Evolutionary conservation across 2,329 filamentous ascomycete species (phyloP).

Genomic region (Aspergillus jensenii): DNA sequence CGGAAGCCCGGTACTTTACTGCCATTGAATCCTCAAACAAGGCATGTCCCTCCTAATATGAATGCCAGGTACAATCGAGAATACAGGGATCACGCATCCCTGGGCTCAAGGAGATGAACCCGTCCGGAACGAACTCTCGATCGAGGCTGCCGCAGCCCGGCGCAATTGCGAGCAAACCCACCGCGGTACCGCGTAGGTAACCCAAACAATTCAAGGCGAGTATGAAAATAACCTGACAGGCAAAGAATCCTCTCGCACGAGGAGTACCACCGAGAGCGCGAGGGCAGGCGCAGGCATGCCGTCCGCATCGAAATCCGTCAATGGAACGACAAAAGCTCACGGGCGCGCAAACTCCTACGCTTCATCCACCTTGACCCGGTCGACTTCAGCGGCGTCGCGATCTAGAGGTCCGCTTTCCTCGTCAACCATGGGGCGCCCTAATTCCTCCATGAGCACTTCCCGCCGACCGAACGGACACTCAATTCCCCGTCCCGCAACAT

Average conservation of each 20-base stretch:
- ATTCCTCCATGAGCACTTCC: conserved; percentile 51
- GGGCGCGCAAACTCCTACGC: conserved; percentile 36
- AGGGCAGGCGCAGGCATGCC: conserved; percentile 25
- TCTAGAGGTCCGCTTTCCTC: conserved; percentile 53
- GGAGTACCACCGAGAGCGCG: conserved; percentile 49
- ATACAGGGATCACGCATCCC: conserved; percentile 33
- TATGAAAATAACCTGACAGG: conserved; percentile 27
- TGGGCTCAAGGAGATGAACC: conserved; percentile 51
- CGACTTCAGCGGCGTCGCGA: conserved; percentile 45
- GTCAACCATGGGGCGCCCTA: conserved; percentile 57
- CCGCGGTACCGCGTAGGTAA: conserved; percentile 42
- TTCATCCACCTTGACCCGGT: conserved; percentile 38
- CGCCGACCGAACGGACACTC: conserved; percentile 48
- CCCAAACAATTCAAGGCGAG: conserved; percentile 11
- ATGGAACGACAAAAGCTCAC: conserved; percentile 45
- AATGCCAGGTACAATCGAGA: conserved; percentile 26
- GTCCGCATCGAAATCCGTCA: conserved; percentile 29
- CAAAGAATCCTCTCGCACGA: conserved; percentile 47
- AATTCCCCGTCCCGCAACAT: conserved; percentile 42
- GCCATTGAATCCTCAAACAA: not conserved
- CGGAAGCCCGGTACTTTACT: conserved; percentile 30
- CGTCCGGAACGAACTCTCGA: conserved; percentile 54
- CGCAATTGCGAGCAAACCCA: conserved; percentile 48
- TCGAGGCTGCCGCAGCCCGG: conserved; percentile 46
- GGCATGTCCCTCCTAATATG: conserved; percentile 4